These are phyloP conservation scores for Colletotrichum australisinense DNA, from an alignment of 2,329 filamentous ascomycete species.

Conservation along the genomic window DNA sequence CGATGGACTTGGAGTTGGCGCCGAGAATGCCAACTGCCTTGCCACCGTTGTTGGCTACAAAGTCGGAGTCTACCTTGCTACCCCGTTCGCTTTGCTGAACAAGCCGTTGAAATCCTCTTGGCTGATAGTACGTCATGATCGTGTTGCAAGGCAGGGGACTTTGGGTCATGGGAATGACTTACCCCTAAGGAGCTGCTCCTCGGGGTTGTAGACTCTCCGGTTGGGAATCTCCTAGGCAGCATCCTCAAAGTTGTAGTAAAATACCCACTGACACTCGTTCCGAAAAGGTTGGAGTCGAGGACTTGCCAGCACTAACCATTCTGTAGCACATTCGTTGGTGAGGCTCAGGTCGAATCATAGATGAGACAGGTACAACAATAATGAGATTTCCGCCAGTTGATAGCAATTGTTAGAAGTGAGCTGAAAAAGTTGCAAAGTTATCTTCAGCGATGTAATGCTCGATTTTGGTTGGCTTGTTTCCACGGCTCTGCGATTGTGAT, in stretches of 20 bases:
- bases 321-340: too few relatives aligned
- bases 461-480: too few relatives aligned
- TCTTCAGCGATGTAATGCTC: too few relatives aligned
- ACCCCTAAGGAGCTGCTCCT: slow-evolving; percentile 12
- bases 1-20: not conserved
- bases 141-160: too few relatives aligned
- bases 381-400: too few relatives aligned
- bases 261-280: slow-evolving; percentile 16
- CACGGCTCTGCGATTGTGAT: too few relatives aligned
- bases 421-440: too few relatives aligned
- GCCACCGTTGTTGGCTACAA: not conserved
- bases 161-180: too few relatives aligned
- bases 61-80: not conserved
- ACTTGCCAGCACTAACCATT: slow-evolving; percentile 15
- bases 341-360: too few relatives aligned
- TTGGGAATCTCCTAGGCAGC: slow-evolving; percentile 14
- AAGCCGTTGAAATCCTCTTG: slow-evolving; percentile 21
- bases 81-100: slow-evolving; percentile 10
- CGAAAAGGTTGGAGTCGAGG: slow-evolving; percentile 15
- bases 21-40: not conserved
- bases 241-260: slow-evolving; percentile 18
- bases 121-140: not conserved
- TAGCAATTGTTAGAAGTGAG: too few relatives aligned
- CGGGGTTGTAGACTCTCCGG: slow-evolving; percentile 4
- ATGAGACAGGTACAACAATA: too few relatives aligned